Percentiles rank a stretch among this genome's conserved stretches.
These are phyloP conservation scores for Elongisporangium prolatum DNA, from an alignment of 352 stramenopile genomes.

Conservation along the genomic window DNA sequence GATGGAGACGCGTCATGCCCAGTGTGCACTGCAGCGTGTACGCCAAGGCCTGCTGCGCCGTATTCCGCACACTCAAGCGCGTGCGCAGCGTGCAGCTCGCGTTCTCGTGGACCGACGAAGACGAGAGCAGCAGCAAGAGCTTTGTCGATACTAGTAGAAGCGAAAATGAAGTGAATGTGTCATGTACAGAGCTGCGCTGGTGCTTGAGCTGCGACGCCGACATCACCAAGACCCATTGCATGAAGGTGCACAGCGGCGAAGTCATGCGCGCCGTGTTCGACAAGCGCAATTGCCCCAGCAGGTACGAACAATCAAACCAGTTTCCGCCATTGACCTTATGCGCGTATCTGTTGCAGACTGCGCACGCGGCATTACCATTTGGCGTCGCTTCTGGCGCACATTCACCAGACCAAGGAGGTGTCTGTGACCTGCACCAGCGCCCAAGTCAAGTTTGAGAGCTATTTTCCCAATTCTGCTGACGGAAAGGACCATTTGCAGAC, in stretches of 20 bases:
- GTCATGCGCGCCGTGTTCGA: constrained; percentile 82
- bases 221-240: constrained; percentile 84
- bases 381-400: constrained; percentile 67
- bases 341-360: constrained; percentile 3
- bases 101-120: constrained; percentile 33
- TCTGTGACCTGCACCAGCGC: constrained; percentile 55
- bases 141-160: constrained; percentile 7
- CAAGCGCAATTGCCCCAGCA: constrained; percentile 40
- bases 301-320: constrained; percentile 9
- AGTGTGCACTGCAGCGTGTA: constrained; percentile 78
- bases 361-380: constrained; percentile 71
- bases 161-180: constrained; percentile 43
- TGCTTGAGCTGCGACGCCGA: constrained; percentile 74
- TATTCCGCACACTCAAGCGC: constrained; percentile 83
- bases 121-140: constrained; percentile 13
- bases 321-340: background rate
- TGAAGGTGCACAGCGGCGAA: constrained; percentile 74
- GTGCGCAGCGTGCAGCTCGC: constrained; percentile 69
- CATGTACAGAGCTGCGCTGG: constrained; percentile 69
- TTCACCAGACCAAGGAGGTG: constrained; percentile 80
- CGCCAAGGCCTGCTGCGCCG: constrained; percentile 69
- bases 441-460: constrained; percentile 80
- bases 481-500: constrained; percentile 80
- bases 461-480: constrained; percentile 51
- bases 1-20: constrained; percentile 22